Conservation (phyloP, 2,329 filamentous ascomycete species). For the Ophiostoma novo-ulmi region DNA sequence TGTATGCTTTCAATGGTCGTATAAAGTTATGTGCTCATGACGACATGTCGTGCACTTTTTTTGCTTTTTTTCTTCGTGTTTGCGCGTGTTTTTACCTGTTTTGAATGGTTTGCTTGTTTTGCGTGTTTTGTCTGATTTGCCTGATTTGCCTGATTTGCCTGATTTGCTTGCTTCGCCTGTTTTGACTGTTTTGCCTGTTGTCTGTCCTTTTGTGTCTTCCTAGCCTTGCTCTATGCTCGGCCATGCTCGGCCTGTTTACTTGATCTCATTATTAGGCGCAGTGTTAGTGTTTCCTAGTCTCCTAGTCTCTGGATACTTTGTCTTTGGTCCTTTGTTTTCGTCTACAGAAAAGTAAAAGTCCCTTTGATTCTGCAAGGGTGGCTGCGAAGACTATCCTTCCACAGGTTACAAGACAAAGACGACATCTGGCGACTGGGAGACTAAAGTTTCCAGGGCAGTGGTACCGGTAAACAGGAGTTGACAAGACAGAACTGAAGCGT, state of each 20-base stretch:
- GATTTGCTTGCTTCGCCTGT: not conserved
- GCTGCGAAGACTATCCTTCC: no score
- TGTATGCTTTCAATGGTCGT: not conserved
- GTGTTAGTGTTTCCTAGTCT: not conserved
- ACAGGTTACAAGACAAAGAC: not conserved
- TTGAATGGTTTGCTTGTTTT: not conserved
- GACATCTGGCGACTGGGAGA: not conserved
- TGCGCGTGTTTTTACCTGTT: not conserved
- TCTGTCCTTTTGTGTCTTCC: not conserved
- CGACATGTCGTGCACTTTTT: not conserved
- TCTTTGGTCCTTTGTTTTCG: not conserved
- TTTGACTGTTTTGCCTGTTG: not conserved
- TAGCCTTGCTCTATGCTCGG: not conserved
- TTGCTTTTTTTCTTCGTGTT: not conserved
- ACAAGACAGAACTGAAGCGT: not conserved
- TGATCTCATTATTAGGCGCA: not conserved
- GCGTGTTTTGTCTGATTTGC: no score
- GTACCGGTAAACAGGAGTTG: slow-evolving; percentile 3
- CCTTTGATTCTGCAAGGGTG: not conserved
- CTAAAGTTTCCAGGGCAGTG: not conserved
- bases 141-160: not conserved
- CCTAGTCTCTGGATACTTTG: no score
- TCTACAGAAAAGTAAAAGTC: not conserved
- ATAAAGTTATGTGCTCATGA: not conserved
- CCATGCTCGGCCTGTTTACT: not conserved